phyloP scores from a whole-genome alignment of 306 rosid species.

The Lathyrus oleraceus region DNA sequence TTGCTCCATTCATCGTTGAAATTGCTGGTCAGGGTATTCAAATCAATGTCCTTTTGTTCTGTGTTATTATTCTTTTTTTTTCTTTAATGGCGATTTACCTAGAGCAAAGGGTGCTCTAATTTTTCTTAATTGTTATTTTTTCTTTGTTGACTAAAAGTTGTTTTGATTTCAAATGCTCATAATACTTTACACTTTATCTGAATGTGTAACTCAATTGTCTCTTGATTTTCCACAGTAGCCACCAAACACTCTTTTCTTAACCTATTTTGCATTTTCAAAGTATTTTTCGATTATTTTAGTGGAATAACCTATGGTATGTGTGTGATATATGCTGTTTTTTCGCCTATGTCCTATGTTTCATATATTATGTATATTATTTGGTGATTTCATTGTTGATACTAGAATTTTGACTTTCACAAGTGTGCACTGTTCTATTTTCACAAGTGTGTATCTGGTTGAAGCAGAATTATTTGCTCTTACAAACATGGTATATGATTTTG shows the following conservation, averaged over 20 bases:
- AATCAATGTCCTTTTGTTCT: neutral
- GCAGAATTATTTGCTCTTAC: slow-evolving; percentile 1
- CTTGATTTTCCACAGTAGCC: neutral
- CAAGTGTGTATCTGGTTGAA: slow-evolving; percentile 22
- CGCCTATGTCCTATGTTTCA: neutral
- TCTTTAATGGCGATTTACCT: neutral
- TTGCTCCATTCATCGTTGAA: neutral
- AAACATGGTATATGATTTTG: neutral
- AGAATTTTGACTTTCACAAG: neutral
- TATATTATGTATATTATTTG: slow-evolving; percentile 1
- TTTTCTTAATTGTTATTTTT: neutral
- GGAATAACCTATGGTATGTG: neutral
- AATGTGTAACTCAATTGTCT: neutral
- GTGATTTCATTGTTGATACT: neutral
- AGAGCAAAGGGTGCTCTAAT: neutral
- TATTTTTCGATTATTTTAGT: too few relatives aligned
- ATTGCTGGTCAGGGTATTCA: neutral
- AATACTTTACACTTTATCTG: neutral
- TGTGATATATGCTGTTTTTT: neutral
- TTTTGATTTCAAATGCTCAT: slow-evolving; percentile 22
- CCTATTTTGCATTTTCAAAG: neutral
- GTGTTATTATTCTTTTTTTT: neutral
- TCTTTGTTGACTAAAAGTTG: neutral
- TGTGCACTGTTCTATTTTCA: too few relatives aligned
- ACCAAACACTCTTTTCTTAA: neutral